Evolutionary conservation across 306 rosid species (phyloP), one percentile per base, ranked within the genome.

Genomic region (Sechiopsis laciniata): DNA sequence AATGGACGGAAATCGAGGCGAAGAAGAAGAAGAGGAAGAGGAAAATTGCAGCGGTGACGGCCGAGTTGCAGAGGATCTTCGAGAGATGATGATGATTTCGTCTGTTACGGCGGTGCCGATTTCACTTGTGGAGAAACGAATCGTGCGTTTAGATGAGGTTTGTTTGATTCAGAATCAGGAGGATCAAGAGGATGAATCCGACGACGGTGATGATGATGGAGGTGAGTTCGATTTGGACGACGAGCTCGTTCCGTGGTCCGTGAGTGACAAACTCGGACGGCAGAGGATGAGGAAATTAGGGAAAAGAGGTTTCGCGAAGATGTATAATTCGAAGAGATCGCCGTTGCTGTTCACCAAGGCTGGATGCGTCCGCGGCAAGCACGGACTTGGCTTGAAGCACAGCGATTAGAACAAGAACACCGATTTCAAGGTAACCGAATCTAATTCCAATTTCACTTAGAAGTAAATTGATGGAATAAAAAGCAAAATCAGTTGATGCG

Each of bases 261-360:
- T 90, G 17, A 77, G 90, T 67, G 77, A 68, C 35, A 90, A 84
- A 56, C 58, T 90, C 20, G 89, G 82, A 80, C 78, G 96, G 75
- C 84, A 92, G 83, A 87, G 96, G 83, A 88, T 92, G 96, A 92
- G 95, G 83, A 92, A 92, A 42, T 78, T 88, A 76, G 97, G 97
- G 85, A 90, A 90, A 80, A 88, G 96, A 85, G 86, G 75, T 7
- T 88, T 78, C 76, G 42, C 95, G 53, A 92, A 83, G 82, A 87
- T 87, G 91, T 62, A 77, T 22, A 84, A 63, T 74, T 88, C 96
- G 0, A 92, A 88, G 78, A 84, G 79, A 50, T 77, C 85, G 4
- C 90, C 96, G 0, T 62, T 70, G 77, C 55, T 92, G 67, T 83
- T 81, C 74, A 80, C 80, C 24, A 87, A 83, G 80, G 90, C 95